Percentiles rank a stretch among this genome's conserved stretches.
These are phyloP conservation scores for Candida sp. DNA, from an alignment of 1,139 yeast species.

Conservation along the genomic window DNA sequence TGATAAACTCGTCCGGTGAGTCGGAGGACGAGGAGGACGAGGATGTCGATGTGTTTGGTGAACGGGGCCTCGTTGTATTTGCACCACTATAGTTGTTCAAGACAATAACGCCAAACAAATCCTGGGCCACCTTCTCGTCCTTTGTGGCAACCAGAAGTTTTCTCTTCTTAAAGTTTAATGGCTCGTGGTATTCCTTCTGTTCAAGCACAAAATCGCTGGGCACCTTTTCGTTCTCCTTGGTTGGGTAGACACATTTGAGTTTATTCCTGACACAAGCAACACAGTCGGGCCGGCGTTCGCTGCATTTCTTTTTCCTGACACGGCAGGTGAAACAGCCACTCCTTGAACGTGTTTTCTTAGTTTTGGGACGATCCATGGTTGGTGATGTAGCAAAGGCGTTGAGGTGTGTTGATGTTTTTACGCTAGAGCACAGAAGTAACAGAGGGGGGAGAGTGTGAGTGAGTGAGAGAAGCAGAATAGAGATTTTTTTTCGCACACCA, in stretches of 20 bases:
- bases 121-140: neutral
- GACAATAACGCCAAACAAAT: slow-evolving; percentile 2
- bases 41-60: neutral
- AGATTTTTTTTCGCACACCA: too few relatives aligned
- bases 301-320: slow-evolving; percentile 27
- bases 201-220: slow-evolving; percentile 9
- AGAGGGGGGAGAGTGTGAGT: too few relatives aligned
- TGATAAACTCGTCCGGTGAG: neutral
- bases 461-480: too few relatives aligned
- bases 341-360: slow-evolving; percentile 2
- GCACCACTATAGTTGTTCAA: too few relatives aligned
- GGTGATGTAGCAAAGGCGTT: too few relatives aligned
- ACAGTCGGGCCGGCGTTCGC: slow-evolving; percentile 30
- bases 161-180: neutral
- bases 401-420: too few relatives aligned
- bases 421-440: too few relatives aligned
- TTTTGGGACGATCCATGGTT: too few relatives aligned
- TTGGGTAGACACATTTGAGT: slow-evolving; percentile 10
- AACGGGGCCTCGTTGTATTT: too few relatives aligned
- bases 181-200: slow-evolving; percentile 1
- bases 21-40: neutral
- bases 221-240: slow-evolving; percentile 4
- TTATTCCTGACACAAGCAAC: slow-evolving; percentile 20
- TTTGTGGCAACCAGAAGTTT: neutral
- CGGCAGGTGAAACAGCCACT: slow-evolving; percentile 23